Evolutionary conservation across 1,139 yeast species (phyloP).

Genomic region (Geotrichum australiense): DNA sequence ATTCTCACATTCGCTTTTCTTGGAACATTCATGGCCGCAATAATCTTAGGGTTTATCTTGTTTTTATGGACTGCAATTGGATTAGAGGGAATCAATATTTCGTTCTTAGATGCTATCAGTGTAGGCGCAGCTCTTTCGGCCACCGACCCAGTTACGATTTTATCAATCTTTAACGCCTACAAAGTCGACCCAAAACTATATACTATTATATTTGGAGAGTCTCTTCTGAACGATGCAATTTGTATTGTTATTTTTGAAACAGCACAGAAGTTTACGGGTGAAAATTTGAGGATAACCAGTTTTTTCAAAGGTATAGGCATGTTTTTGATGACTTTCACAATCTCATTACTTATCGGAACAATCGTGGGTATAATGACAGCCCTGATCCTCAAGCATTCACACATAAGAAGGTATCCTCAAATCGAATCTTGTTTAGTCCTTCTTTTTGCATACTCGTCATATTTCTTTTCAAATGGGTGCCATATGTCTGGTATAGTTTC

Average conservation of each 20-base stretch:
- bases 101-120: slow-evolving; percentile 92
- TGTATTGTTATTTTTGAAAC: slow-evolving; percentile 99
- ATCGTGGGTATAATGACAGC: slow-evolving; percentile 86
- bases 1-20: slow-evolving; percentile 94
- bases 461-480: slow-evolving; percentile 96
- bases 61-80: slow-evolving; percentile 91
- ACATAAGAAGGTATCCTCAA: slow-evolving; percentile 88
- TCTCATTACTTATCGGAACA: slow-evolving; percentile 87
- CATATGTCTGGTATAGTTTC: slow-evolving; percentile 99
- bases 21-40: slow-evolving; percentile 88
- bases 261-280: slow-evolving; percentile 92
- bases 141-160: slow-evolving; percentile 95
- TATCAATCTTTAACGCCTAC: slow-evolving; percentile 93
- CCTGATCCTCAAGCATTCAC: slow-evolving; percentile 81
- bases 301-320: slow-evolving; percentile 91
- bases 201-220: slow-evolving; percentile 95
- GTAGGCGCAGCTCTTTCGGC: slow-evolving; percentile 98
- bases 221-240: slow-evolving; percentile 91
- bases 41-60: slow-evolving; percentile 77
- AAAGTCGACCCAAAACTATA: slow-evolving; percentile 96
- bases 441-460: slow-evolving; percentile 89
- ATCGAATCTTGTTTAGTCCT: slow-evolving; percentile 91
- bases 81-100: slow-evolving; percentile 75
- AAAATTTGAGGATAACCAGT: slow-evolving; percentile 60
- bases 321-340: slow-evolving; percentile 87